These are phyloP conservation scores for Colletotrichum caudatum DNA, from an alignment of 2,329 filamentous ascomycete species.

Conservation along the genomic window DNA sequence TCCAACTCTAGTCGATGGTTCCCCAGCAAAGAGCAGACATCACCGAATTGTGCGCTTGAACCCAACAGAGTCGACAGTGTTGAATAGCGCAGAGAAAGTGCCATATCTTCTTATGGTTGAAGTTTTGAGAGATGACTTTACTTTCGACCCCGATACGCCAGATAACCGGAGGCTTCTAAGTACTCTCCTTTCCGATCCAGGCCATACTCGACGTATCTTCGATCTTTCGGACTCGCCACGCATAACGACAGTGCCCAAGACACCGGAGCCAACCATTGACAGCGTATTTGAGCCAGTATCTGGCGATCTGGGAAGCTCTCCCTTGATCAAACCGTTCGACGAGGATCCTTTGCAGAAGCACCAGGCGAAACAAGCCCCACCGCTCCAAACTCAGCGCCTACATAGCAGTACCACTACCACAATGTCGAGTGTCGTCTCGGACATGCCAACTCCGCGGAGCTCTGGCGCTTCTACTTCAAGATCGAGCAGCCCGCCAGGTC, in stretches of 20 bases:
- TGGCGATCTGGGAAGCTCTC: constrained; percentile 81
- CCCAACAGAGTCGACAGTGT: constrained; percentile 84
- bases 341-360: constrained; percentile 50
- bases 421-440: constrained; percentile 66
- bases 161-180: constrained; percentile 77
- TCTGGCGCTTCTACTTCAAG: constrained; percentile 77
- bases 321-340: constrained; percentile 71
- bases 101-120: constrained; percentile 89
- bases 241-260: constrained; percentile 56
- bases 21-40: constrained; percentile 80
- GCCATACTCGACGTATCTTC: constrained; percentile 71
- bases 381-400: constrained; percentile 62
- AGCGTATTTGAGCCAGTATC: constrained; percentile 87
- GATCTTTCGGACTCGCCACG: constrained; percentile 76
- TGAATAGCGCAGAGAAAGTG: constrained; percentile 89
- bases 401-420: constrained; percentile 71
- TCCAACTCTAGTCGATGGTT: constrained; percentile 77
- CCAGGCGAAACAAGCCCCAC: constrained; percentile 47
- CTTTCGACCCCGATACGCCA: constrained; percentile 79
- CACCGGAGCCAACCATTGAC: constrained; percentile 65
- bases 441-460: constrained; percentile 74
- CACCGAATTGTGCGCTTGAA: constrained; percentile 87
- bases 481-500: constrained; percentile 74
- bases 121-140: constrained; percentile 83
- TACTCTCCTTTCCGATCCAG: constrained; percentile 68